Evolutionary conservation across 164 flowering plant species (phyloP), one percentile per base, ranked within the genome.

Genomic region (Warburgia ugandensis): DNA sequence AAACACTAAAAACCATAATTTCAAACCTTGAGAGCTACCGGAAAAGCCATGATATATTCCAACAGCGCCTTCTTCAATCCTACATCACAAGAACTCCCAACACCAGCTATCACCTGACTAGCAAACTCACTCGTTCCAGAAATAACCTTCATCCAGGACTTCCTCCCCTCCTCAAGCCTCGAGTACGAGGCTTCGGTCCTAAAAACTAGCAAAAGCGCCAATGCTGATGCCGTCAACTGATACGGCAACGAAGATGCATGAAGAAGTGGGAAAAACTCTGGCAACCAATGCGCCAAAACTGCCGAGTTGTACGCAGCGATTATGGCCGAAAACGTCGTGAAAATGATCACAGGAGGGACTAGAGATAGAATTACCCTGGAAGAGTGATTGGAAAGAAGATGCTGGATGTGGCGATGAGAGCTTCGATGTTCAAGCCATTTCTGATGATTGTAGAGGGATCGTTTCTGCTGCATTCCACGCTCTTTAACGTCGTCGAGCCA

Each of bases 161-260:
- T 83, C 72, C 78, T 80, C 63, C 95, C 98, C 53, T 85, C 90
- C 48, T 78, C 88, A 31, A 49, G 85, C 81, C 98, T 74, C 49
- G 96, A 83, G 64, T 85, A 92, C 4, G 94, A 81, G 0, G 98
- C 96, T 69, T 87, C 96, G 0, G 96, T 92, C 59, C 95, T 56
- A 54, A 87, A 92, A 19, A 87, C 96, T 54, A 92, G 62, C 55
- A 92, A 64, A 39, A 92, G 79, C 14, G 96, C 98, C 68, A 92
- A 56, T 1, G 98, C 98, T 0, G 98, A 91, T 0, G 98, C 98
- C 0, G 96, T 87, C 49, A 92, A 57, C 74, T 92, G 98, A 46
- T 87, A 92, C 0, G 98, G 96, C 71, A 87, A 45, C 0, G 96
- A 69, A 0, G 95, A 80, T 0, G 94, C 72, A 39, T 78, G 78